These are phyloP conservation scores for Zoysia pacifica DNA, from an alignment of 176 grass and related monocot species.

Conservation along the genomic window DNA sequence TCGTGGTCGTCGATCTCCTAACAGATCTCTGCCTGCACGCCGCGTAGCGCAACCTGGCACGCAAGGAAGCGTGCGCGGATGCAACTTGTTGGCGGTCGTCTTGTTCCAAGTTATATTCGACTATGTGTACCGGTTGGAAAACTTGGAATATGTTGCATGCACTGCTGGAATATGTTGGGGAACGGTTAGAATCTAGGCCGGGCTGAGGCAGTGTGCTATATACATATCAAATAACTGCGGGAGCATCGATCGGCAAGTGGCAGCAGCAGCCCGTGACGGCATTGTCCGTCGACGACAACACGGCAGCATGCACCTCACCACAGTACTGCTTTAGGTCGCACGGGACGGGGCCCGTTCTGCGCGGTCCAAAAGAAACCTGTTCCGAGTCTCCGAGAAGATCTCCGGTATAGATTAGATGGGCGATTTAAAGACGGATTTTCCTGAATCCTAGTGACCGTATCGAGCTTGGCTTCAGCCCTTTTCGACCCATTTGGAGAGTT, in stretches of 20 bases:
- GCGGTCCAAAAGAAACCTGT: no score
- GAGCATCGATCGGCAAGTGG: background rate
- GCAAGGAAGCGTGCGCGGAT: background rate
- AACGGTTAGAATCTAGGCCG: background rate
- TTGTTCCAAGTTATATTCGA: background rate
- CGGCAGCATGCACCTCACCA: conserved; percentile 8
- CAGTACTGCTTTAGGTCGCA: no score
- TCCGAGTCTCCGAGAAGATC: no score
- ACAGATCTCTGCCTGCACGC: background rate
- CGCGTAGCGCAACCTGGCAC: background rate
- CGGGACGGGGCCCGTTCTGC: no score
- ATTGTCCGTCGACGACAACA: conserved; percentile 16
- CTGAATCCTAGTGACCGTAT: no score
- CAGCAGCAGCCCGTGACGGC: conserved; percentile 15
- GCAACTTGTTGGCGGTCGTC: background rate
- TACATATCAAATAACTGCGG: no score
- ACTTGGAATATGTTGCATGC: background rate
- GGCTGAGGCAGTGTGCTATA: no score
- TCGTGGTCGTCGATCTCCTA: no score
- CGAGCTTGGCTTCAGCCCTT: no score
- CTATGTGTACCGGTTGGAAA: background rate
- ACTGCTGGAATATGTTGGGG: background rate
- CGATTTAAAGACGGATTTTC: no score
- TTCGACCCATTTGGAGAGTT: no score
- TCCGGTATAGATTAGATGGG: no score